Conservation (phyloP, 306 rosid species). For the Heteromeles arbutifolia region DNA sequence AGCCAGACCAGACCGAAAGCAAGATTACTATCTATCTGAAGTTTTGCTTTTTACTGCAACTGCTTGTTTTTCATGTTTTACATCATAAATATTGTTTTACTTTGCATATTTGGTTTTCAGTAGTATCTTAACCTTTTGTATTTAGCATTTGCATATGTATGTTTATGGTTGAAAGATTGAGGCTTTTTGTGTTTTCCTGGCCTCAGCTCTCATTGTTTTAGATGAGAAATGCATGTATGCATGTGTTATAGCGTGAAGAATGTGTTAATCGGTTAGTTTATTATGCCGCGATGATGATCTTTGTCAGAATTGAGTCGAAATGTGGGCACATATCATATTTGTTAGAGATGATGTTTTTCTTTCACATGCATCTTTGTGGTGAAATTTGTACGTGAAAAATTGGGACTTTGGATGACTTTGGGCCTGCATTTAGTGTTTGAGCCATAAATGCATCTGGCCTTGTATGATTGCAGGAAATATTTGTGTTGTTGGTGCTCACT, state of each 20-base stretch:
- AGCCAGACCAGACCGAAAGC: conserved; percentile 45
- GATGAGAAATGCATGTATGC: background rate
- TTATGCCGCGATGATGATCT: background rate
- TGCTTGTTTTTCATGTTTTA: too few relatives aligned
- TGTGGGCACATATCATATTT: background rate
- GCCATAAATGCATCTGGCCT: background rate
- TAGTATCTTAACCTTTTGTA: background rate
- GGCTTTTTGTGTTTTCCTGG: background rate
- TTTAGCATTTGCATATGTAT: background rate
- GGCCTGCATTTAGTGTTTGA: background rate
- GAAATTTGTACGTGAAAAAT: background rate
- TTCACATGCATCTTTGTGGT: background rate
- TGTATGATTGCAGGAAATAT: background rate
- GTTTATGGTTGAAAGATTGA: background rate
- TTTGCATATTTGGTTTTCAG: background rate
- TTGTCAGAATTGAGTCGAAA: background rate
- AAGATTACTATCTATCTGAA: conserved; percentile 44
- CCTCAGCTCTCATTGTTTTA: background rate
- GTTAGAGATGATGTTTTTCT: background rate
- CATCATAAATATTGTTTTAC: background rate
- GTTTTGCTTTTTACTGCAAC: too few relatives aligned
- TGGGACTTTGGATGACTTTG: background rate
- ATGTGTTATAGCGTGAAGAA: background rate
- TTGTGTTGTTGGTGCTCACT: conserved; percentile 9
- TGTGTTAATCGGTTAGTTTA: background rate